Percentiles rank a stretch among this genome's conserved stretches.
These are phyloP conservation scores for Penicillium freii DNA, from an alignment of 2,329 filamentous ascomycete genomes.

Conservation along the genomic window DNA sequence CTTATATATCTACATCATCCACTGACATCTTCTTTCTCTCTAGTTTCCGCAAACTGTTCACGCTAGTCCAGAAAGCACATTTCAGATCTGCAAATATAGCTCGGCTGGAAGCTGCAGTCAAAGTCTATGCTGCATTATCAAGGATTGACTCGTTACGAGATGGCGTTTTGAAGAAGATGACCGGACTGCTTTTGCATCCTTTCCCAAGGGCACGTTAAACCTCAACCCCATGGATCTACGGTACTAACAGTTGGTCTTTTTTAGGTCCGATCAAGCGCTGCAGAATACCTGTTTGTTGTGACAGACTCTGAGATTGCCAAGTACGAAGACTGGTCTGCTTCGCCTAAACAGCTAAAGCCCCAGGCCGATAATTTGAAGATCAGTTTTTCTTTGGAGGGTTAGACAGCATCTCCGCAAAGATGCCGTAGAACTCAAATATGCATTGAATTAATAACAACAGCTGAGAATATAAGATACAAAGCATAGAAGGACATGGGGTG, in stretches of 20 bases:
- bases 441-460: neutral
- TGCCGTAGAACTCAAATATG: neutral
- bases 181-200: slow-evolving; percentile 72
- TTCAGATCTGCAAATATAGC: slow-evolving; percentile 80
- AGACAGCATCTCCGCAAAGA: neutral
- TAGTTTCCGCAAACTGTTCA: slow-evolving; percentile 62
- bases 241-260: neutral
- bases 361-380: slow-evolving; percentile 32
- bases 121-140: slow-evolving; percentile 72
- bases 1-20: neutral
- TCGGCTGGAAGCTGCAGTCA: slow-evolving; percentile 76
- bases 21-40: slow-evolving; percentile 7
- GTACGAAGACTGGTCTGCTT: slow-evolving; percentile 37
- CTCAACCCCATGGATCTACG: too few species aligned
- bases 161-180: slow-evolving; percentile 66
- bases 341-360: slow-evolving; percentile 35
- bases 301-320: slow-evolving; percentile 32
- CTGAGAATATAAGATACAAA: neutral
- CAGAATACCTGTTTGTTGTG: slow-evolving; percentile 40
- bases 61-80: slow-evolving; percentile 71
- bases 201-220: slow-evolving; percentile 67
- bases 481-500: neutral
- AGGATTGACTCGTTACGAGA: slow-evolving; percentile 50
- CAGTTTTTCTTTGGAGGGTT: slow-evolving; percentile 3
- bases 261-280: slow-evolving; percentile 37